Evolutionary conservation across 2,329 filamentous ascomycete species (phyloP), one percentile per base, ranked within the genome.

Genomic region (Beauveria sp.): DNA sequence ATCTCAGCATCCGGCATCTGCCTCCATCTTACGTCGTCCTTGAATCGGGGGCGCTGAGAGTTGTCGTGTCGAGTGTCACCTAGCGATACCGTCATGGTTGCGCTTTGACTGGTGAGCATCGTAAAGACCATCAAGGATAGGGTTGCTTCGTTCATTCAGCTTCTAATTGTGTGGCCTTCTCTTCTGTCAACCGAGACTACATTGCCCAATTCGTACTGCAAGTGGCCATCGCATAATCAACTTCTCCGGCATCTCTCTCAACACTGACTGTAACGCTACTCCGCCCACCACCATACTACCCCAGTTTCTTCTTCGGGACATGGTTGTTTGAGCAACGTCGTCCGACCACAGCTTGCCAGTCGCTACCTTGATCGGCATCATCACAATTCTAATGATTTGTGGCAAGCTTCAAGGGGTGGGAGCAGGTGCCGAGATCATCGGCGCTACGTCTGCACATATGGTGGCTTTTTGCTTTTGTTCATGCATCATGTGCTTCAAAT

Each of bases 401-500:
- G 37, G 22, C 37, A 58, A 58, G 30, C 46, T 37, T 43, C 24
- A 34, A 55, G 3, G 30, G 24, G 52, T 55, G 52, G 40, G 40
- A 50, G 55, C n/a, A 34, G n/a, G n/a, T 47, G 26, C 41, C 55
- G 28, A 40, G 55, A 57, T 57, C 55, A 40, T 57, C 55, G 20
- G 28, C 43, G 30, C 28, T 28, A 48, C 22, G 44, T n/a, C 43
- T 48, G 34, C 24, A 43, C 55, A 51, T 26, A 43, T 18, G n/a
- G 34, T 7, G 37, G 28, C 16, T 51, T 44, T 40, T 57, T 57
- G 28, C 43, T 40, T 47, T 30, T 57, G 55, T 48, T 16, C 30
- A 59, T 59, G 48, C 48, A 52, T 52, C 47, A 59, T 59, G 57
- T 53, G 40, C 40, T 46, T 52, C 26, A 34, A 53, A 30, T 34